These are phyloP conservation scores for Kazachstania psychrophila DNA, from an alignment of 805 yeast genomes.

Conservation along the genomic window DNA sequence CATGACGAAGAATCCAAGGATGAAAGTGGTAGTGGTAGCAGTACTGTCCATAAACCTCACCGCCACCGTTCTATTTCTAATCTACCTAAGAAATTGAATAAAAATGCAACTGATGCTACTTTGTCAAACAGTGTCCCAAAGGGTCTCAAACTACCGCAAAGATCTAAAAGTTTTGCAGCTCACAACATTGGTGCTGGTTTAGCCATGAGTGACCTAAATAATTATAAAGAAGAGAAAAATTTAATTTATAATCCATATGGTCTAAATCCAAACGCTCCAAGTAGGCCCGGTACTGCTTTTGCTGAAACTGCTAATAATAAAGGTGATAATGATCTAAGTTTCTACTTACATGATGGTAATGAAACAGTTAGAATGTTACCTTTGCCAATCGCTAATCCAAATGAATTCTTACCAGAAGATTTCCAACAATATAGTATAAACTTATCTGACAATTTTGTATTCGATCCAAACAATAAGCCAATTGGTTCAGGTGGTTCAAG, in stretches of 20 bases:
- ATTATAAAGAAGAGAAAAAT: slow-evolving; percentile 30
- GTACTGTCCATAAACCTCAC: not conserved
- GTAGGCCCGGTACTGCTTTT: slow-evolving; percentile 11
- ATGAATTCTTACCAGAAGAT: slow-evolving; percentile 46
- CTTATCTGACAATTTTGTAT: slow-evolving; percentile 47
- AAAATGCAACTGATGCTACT: not conserved
- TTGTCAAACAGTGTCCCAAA: not conserved
- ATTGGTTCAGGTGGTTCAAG: slow-evolving; percentile 72
- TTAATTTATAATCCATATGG: slow-evolving; percentile 59
- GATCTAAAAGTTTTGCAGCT: slow-evolving; percentile 10
- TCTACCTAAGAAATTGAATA: not conserved
- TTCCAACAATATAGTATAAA: slow-evolving; percentile 41
- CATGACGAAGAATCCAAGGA: not conserved
- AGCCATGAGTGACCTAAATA: not conserved
- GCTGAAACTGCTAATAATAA: slow-evolving; percentile 6
- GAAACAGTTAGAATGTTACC: slow-evolving; percentile 40
- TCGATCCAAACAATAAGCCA: slow-evolving; percentile 37
- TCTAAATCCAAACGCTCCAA: slow-evolving; percentile 11
- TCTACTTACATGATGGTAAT: slow-evolving; percentile 31
- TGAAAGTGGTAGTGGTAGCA: not conserved
- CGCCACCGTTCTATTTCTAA: slow-evolving; percentile 2
- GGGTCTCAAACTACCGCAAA: slow-evolving; percentile 5
- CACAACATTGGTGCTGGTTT: slow-evolving; percentile 8
- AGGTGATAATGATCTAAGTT: slow-evolving; percentile 21
- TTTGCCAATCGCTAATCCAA: slow-evolving; percentile 58